phyloP scores from a whole-genome alignment of 768 basidiomycete genomes.

The Naganishia antarctica region DNA sequence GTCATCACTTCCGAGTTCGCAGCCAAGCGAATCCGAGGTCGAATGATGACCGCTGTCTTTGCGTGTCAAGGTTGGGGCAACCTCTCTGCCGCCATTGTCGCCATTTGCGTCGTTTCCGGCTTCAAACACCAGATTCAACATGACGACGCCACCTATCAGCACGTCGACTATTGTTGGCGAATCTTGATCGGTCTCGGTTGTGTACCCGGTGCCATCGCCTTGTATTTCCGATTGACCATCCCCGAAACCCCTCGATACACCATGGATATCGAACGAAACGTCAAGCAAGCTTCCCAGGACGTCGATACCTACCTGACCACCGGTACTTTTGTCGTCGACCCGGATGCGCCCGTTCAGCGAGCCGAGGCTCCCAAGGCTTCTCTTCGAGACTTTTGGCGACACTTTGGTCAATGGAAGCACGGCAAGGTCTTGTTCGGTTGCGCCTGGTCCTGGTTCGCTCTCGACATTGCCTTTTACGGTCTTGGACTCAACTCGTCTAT shows the following conservation, averaged over 20 bases:
- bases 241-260: slow-evolving; percentile 86
- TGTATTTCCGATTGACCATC: slow-evolving; percentile 89
- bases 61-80: slow-evolving; percentile 84
- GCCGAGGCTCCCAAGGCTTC: slow-evolving; percentile 66
- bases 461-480: slow-evolving; percentile 74
- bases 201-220: slow-evolving; percentile 70
- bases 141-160: slow-evolving; percentile 45
- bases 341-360: slow-evolving; percentile 60
- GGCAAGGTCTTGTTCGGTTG: slow-evolving; percentile 72
- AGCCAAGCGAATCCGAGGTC: slow-evolving; percentile 66
- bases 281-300: slow-evolving; percentile 68
- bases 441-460: slow-evolving; percentile 81
- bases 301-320: slow-evolving; percentile 64
- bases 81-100: slow-evolving; percentile 65
- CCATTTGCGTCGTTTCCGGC: slow-evolving; percentile 60
- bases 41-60: slow-evolving; percentile 86
- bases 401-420: slow-evolving; percentile 71
- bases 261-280: slow-evolving; percentile 84
- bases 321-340: slow-evolving; percentile 54
- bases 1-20: slow-evolving; percentile 86
- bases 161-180: slow-evolving; percentile 77
- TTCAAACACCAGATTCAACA: slow-evolving; percentile 63
- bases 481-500: slow-evolving; percentile 76
- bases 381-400: slow-evolving; percentile 60
- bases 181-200: slow-evolving; percentile 82